These are phyloP conservation scores for Beauveria sp. DNA, from an alignment of 2,329 filamentous ascomycete species.

Conservation along the genomic window DNA sequence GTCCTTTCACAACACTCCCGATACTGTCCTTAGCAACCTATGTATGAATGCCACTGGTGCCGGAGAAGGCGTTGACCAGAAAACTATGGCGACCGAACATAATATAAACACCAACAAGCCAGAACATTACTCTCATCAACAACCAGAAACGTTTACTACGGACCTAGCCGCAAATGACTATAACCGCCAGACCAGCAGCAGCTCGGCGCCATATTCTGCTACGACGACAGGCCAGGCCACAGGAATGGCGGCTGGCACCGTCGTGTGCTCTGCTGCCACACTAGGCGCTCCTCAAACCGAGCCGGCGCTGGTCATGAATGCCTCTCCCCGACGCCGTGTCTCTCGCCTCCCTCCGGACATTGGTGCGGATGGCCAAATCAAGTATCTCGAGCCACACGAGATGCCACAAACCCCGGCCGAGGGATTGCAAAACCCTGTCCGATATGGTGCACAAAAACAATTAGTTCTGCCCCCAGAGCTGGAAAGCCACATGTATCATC, in stretches of 20 bases:
- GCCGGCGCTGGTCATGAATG: not conserved
- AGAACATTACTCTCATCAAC: not conserved
- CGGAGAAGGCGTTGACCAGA: not conserved
- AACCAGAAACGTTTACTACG: not conserved
- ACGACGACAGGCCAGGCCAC: not conserved
- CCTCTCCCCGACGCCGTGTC: constrained; percentile 1
- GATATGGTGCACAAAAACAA: not conserved
- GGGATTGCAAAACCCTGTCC: not conserved
- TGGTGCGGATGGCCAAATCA: not conserved
- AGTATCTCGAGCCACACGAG: constrained; percentile 1
- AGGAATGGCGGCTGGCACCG: not conserved
- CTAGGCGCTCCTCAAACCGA: not conserved
- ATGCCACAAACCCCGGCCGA: not conserved
- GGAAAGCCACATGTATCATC: constrained; percentile 6
- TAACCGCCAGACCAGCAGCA: not conserved
- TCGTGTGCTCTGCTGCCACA: not conserved
- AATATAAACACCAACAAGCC: not conserved
- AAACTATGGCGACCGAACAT: not conserved
- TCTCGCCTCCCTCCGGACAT: not conserved
- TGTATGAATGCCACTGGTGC: not conserved
- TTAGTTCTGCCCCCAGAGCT: not conserved
- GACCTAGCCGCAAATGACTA: not conserved
- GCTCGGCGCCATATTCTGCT: not conserved
- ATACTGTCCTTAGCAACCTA: not conserved
- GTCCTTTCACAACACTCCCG: not conserved